Percentiles rank a stretch among this genome's conserved stretches.
phyloP scores from a whole-genome alignment of 208 protist species.

The Trypanosoma theileri region DNA sequence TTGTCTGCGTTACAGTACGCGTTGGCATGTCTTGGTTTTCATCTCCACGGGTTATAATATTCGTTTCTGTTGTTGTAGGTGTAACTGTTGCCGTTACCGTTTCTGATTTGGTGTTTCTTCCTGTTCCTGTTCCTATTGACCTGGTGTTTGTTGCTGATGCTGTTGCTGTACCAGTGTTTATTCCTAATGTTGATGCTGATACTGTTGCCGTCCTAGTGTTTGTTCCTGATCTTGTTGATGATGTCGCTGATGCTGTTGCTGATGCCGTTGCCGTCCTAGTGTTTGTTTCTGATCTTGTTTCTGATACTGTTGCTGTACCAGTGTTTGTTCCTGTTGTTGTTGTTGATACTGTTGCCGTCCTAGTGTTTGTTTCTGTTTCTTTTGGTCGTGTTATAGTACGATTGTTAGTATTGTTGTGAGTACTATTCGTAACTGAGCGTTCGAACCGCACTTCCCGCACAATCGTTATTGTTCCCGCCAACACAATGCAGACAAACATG shows the following conservation, averaged over 20 bases:
- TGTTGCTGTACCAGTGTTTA: background rate
- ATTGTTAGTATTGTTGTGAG: slow-evolving; percentile 7
- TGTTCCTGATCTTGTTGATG: slow-evolving; percentile 2
- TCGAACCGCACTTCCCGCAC: slow-evolving; percentile 32
- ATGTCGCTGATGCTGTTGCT: background rate
- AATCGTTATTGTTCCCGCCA: slow-evolving; percentile 36
- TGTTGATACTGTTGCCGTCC: too few species aligned
- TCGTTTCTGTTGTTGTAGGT: too few species aligned
- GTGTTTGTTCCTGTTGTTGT: too few species aligned
- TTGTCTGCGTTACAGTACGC: background rate
- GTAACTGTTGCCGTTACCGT: too few species aligned
- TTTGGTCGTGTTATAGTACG: slow-evolving; percentile 1
- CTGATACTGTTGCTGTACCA: slow-evolving; percentile 12
- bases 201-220: background rate
- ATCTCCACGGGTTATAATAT: too few species aligned
- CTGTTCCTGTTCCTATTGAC: too few species aligned
- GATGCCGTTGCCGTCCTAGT: background rate
- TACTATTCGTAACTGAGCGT: background rate
- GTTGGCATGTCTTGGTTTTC: too few species aligned
- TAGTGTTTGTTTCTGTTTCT: background rate
- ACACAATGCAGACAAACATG: slow-evolving; percentile 35
- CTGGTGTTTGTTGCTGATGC: background rate
- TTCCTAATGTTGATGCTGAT: background rate
- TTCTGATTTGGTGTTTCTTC: too few species aligned
- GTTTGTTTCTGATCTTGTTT: background rate